Evolutionary conservation across 2,329 filamentous ascomycete genomes (phyloP), one percentile per base, ranked within the genome.

Genomic region (Talaromyces sp.): DNA sequence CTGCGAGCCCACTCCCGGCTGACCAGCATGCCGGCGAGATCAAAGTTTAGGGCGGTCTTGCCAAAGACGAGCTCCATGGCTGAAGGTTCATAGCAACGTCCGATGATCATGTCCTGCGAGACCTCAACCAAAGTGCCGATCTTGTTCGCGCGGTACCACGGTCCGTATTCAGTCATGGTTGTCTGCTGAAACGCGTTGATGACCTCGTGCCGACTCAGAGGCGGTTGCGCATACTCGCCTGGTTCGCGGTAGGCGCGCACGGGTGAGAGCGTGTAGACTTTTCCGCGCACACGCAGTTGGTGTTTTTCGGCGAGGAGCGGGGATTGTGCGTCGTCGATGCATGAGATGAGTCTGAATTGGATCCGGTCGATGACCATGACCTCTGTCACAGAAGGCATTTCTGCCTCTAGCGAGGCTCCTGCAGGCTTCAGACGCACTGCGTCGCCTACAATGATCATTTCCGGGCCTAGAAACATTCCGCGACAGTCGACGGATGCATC

Each of bases 391-490:
- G 63, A 60, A 1, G 65, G 54, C 1, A 70, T 58, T 4, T 19
- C 61, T 26, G 19, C 14, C 27, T 58, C 66, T 66, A 2, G 71
- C 9, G 19, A 58, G 58, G 61, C 65, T 11, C 58, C 64, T 35
- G 58, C 66, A 57, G 78, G 77, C 58, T 75, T 71, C 3, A 88
- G 69, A 5, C 84, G 81, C 2, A 86, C 78, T 0, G 76, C 72
- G 62, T 88, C 85, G 1, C 82, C 82, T 4, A 81, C 68, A 5
- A 77, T 72, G 11, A 87, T 68, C 31, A 86, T 71, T 66, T 88
- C 85, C 3, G 80, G 67, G 0, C 85, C 85, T 2, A 87, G 68
- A 62, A 80, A 86, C 7, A 86, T 76, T 0, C 81, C 84, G 55
- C 78, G 76, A 60, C 78, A 81, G 57, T 77, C 79, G n/a, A 87